Evolutionary conservation across 768 basidiomycete genomes (phyloP).

Genomic region (Tylopilus intermedius): DNA sequence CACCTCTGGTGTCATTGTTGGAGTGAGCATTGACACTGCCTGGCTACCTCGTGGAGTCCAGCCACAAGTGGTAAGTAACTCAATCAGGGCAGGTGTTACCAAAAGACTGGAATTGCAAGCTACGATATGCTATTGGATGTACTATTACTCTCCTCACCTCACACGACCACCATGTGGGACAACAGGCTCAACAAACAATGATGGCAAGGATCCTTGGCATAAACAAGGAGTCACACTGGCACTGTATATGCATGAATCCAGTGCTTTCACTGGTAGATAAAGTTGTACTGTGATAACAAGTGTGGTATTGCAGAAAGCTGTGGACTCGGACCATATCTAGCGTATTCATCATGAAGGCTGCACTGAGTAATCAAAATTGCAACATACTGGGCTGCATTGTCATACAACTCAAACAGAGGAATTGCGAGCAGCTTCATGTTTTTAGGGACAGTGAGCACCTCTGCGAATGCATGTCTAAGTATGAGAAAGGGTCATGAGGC

Average conservation of each 20-base stretch:
- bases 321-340: constrained; percentile 83
- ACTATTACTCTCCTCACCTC: not conserved
- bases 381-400: constrained; percentile 82
- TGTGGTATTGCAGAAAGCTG: constrained; percentile 94
- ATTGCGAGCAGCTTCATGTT: constrained; percentile 99
- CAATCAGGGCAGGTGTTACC: constrained; percentile 10
- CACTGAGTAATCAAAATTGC: not conserved
- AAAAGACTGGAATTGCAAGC: not conserved
- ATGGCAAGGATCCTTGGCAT: too few species aligned
- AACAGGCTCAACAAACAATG: not conserved
- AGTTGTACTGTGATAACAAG: constrained; percentile 80
- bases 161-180: not conserved
- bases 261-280: constrained; percentile 59
- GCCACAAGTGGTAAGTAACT: constrained; percentile 14
- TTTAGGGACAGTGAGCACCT: constrained; percentile 93
- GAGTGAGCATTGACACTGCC: constrained; percentile 1
- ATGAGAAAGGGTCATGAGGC: not conserved
- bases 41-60: constrained; percentile 17
- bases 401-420: constrained; percentile 94
- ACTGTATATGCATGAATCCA: not conserved
- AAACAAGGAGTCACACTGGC: not conserved
- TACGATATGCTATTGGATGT: constrained; percentile 1
- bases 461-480: constrained; percentile 37
- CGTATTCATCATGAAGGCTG: not conserved
- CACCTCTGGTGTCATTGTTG: not conserved